Percentiles rank a stretch among this genome's conserved stretches.
Conservation (phyloP, 2,329 filamentous ascomycete genomes). For the Fusarium dlaminii region DNA sequence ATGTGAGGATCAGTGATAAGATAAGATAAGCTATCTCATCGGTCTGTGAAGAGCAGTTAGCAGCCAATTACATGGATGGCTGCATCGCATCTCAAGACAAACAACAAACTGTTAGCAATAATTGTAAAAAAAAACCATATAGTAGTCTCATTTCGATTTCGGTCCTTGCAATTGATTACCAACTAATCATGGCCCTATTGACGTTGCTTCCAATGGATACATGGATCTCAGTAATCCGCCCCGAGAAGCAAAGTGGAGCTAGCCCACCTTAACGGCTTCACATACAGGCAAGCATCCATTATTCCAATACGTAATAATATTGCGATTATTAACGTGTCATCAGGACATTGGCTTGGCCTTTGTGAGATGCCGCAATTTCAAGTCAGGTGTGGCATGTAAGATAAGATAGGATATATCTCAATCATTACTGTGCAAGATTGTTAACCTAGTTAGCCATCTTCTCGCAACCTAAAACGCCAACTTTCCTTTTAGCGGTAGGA, state of each 20-base stretch:
- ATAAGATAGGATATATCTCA: too few relatives aligned
- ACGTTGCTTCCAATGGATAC: background rate
- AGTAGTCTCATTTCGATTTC: too few relatives aligned
- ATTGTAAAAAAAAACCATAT: too few relatives aligned
- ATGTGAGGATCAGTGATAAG: too few relatives aligned
- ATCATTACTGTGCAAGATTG: too few relatives aligned
- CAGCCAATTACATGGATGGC: too few relatives aligned
- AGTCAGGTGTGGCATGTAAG: too few relatives aligned
- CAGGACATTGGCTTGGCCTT: rapidly evolving
- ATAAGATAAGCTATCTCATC: background rate
- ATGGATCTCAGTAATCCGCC: background rate
- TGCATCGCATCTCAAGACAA: too few relatives aligned
- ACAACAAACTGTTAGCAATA: too few relatives aligned
- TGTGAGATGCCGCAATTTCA: background rate
- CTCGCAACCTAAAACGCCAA: background rate
- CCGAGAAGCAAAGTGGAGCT: background rate
- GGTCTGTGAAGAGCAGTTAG: background rate
- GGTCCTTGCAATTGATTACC: too few relatives aligned
- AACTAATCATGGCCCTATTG: background rate
- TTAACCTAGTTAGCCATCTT: too few relatives aligned
- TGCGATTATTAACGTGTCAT: background rate
- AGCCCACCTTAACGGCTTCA: background rate
- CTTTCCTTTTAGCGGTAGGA: background rate
- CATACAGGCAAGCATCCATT: background rate
- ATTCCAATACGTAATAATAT: background rate